A percentile compares a stretch with the other conserved stretches of the same genome.
Evolutionary conservation across 345 rosid species (phyloP).

Genomic region (Lenwebbia sp.): DNA sequence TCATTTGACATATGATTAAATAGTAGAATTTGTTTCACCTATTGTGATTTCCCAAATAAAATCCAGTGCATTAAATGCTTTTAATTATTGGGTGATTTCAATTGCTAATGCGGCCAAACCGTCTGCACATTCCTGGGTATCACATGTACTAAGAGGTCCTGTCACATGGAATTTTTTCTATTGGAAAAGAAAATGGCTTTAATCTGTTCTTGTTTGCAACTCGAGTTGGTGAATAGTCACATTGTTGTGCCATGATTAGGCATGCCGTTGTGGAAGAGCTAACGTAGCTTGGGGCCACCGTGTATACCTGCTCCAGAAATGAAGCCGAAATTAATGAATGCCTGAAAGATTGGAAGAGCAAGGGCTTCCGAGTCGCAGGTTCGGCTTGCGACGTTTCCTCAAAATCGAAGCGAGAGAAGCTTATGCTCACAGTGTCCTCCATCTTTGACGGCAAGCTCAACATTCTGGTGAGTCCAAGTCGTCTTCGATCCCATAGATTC

Average conservation of each 20-base stretch:
- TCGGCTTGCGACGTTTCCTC: conserved; percentile 40
- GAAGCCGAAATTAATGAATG: conserved; percentile 43
- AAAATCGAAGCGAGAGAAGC: conserved; percentile 20
- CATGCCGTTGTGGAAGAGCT: conserved; percentile 43
- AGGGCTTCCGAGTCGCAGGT: conserved; percentile 27
- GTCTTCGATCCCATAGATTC: too few relatives aligned
- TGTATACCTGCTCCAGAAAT: conserved; percentile 60
- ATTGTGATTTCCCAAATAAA: too few relatives aligned
- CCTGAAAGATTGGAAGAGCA: conserved; percentile 18
- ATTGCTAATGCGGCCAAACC: too few relatives aligned
- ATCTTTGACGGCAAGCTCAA: conserved; percentile 25
- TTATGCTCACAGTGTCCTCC: conserved; percentile 25
- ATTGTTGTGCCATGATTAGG: conserved; percentile 10
- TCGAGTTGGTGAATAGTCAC: not conserved
- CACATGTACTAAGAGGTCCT: not conserved
- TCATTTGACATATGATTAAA: too few relatives aligned
- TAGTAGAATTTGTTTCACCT: too few relatives aligned
- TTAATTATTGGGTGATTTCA: too few relatives aligned
- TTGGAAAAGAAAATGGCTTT: too few relatives aligned
- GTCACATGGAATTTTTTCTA: too few relatives aligned
- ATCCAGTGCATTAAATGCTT: too few relatives aligned
- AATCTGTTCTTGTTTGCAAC: too few relatives aligned
- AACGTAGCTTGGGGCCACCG: conserved; percentile 28
- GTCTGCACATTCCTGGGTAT: not conserved
- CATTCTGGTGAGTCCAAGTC: too few relatives aligned